phyloP scores from a whole-genome alignment of 129 eudicot genomes.

The Ambrosia trifida region DNA sequence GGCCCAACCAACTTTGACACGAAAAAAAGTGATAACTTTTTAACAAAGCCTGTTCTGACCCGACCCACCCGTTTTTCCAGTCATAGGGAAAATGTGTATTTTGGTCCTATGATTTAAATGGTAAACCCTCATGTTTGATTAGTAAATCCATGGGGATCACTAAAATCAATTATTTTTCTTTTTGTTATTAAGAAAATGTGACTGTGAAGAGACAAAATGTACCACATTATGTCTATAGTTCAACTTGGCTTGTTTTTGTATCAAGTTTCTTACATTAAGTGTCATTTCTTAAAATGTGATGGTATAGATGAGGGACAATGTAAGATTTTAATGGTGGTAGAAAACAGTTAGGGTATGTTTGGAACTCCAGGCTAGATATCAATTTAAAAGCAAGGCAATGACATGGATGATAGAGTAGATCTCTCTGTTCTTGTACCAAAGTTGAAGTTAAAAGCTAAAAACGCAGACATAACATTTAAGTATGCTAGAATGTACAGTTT shows the following conservation, averaged over 20 bases:
- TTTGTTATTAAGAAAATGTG: background rate
- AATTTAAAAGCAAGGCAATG: background rate
- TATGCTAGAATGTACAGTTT: constrained; percentile 3
- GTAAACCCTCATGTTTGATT: background rate
- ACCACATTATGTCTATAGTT: background rate
- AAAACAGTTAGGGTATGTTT: background rate
- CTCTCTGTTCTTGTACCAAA: background rate
- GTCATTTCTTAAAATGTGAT: background rate
- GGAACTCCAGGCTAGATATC: background rate
- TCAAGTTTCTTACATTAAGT: constrained; percentile 6
- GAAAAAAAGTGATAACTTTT: too few species aligned
- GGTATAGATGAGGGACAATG: background rate
- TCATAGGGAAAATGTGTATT: constrained; percentile 4
- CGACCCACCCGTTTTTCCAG: too few species aligned
- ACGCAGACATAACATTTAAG: background rate
- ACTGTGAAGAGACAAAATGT: background rate
- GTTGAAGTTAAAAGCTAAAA: background rate
- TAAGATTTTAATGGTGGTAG: background rate
- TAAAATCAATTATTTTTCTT: background rate
- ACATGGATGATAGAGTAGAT: background rate
- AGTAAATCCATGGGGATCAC: constrained; percentile 6
- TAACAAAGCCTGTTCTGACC: too few species aligned
- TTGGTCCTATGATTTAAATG: background rate
- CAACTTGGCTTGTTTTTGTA: constrained; percentile 13
- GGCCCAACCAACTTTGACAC: too few species aligned